Percentiles rank a stretch among this genome's conserved stretches.
Evolutionary conservation across 176 grass and related monocot genomes (phyloP).

Genomic region (Aegilops umbellulata): DNA sequence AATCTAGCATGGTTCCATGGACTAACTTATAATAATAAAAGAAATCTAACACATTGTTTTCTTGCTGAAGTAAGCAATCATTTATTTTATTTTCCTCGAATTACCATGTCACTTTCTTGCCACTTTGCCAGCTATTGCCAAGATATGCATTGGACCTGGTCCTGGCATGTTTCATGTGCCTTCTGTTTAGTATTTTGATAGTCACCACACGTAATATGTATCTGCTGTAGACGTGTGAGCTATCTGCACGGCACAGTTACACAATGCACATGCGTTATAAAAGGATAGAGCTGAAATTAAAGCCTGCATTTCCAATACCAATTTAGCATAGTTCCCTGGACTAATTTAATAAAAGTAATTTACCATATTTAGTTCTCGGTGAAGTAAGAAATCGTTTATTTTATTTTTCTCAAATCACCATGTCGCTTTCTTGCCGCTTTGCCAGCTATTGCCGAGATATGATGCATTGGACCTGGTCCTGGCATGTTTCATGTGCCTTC

Average conservation of each 20-base stretch:
- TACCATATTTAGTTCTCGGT: not conserved
- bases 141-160: slow-evolving; percentile 14
- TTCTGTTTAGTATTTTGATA: slow-evolving; percentile 14
- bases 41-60: not conserved
- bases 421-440: slow-evolving; percentile 42
- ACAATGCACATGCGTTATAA: not conserved
- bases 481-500: slow-evolving; percentile 27
- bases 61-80: not conserved
- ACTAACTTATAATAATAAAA: not conserved
- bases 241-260: not conserved
- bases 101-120: slow-evolving; percentile 38
- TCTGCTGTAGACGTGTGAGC: slow-evolving; percentile 2
- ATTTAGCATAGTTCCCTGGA: not conserved
- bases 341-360: not conserved
- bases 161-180: slow-evolving; percentile 22
- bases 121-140: slow-evolving; percentile 26
- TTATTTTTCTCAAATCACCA: slow-evolving; percentile 17
- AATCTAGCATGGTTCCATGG: not conserved
- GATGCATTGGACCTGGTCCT: slow-evolving; percentile 14
- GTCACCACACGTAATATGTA: not conserved
- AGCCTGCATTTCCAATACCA: not conserved
- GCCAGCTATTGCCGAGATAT: slow-evolving; percentile 4
- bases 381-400: not conserved
- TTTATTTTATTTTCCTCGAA: slow-evolving; percentile 7
- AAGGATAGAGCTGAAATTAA: not conserved